These are phyloP conservation scores for Polyporus tsugae DNA, from an alignment of 1,284 basidiomycete species.

Conservation along the genomic window DNA sequence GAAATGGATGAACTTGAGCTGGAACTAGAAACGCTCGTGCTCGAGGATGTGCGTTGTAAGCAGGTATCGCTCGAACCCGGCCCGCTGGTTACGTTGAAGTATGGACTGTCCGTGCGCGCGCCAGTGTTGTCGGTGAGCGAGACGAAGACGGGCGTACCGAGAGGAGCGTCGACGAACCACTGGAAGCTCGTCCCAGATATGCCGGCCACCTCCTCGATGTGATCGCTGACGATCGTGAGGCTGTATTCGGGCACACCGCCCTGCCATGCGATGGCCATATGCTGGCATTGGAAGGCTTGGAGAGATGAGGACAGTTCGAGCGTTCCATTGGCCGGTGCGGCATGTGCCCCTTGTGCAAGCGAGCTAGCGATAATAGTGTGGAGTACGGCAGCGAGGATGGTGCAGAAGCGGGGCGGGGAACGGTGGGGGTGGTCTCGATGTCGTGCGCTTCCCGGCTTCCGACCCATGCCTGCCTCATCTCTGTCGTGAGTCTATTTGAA, in stretches of 20 bases:
- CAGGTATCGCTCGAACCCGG: not conserved
- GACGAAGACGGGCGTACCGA: not conserved
- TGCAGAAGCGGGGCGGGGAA: not conserved
- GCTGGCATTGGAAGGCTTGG: conserved; percentile 3
- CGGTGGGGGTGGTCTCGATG: not conserved
- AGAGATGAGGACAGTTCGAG: not conserved
- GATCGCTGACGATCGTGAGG: not conserved
- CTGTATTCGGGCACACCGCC: conserved; percentile 1
- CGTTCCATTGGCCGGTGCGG: not conserved
- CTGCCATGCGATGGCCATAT: not conserved
- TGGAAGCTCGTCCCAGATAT: conserved; percentile 1
- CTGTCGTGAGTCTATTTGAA: conserved; percentile 3
- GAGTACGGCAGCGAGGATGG: not conserved
- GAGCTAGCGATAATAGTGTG: not conserved
- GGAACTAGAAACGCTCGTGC: not conserved
- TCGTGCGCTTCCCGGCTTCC: not conserved
- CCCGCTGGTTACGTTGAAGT: not conserved
- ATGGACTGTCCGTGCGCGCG: not conserved
- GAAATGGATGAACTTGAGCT: not conserved
- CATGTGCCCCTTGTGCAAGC: not conserved
- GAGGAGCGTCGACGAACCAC: not conserved
- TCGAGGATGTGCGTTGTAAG: not conserved
- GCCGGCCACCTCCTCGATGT: conserved; percentile 2
- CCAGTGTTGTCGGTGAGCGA: conserved; percentile 3
- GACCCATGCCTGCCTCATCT: not conserved